Conservation (phyloP, 306 rosid species). For the Cucurbita argyrosperma region DNA sequence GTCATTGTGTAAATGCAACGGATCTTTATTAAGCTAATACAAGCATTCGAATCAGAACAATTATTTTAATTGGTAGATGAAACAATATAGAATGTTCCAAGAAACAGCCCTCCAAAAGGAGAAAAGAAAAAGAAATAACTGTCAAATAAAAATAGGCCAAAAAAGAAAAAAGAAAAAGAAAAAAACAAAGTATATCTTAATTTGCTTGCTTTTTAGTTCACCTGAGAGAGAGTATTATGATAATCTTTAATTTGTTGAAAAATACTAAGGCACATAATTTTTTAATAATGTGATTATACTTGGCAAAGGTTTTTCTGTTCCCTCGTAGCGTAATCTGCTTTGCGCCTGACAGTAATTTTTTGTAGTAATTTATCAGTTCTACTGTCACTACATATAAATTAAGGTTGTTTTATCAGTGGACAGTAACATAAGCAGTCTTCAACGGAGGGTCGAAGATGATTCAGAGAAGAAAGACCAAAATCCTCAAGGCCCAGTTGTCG, state of each 20-base stretch:
- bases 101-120: not conserved
- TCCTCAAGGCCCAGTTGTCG: constrained; percentile 61
- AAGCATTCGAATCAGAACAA: too few species aligned
- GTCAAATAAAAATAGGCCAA: not conserved
- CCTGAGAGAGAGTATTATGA: not conserved
- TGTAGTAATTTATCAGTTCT: not conserved
- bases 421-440: constrained; percentile 50
- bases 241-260: not conserved
- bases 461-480: constrained; percentile 48
- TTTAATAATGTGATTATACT: not conserved
- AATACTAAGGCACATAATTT: not conserved
- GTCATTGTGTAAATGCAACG: not conserved
- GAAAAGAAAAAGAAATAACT: not conserved
- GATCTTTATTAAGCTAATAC: not conserved
- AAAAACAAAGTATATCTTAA: not conserved
- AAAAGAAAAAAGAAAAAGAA: too few species aligned
- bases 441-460: constrained; percentile 46
- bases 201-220: not conserved
- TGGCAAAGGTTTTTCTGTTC: not conserved
- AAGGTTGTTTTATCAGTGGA: constrained; percentile 65
- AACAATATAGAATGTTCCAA: not conserved
- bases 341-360: not conserved
- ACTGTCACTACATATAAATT: not conserved
- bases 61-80: not conserved
- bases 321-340: not conserved